These are phyloP conservation scores for Coemansia sp. DNA, from an alignment of 192 early-diverging fungal species.

Conservation along the genomic window DNA sequence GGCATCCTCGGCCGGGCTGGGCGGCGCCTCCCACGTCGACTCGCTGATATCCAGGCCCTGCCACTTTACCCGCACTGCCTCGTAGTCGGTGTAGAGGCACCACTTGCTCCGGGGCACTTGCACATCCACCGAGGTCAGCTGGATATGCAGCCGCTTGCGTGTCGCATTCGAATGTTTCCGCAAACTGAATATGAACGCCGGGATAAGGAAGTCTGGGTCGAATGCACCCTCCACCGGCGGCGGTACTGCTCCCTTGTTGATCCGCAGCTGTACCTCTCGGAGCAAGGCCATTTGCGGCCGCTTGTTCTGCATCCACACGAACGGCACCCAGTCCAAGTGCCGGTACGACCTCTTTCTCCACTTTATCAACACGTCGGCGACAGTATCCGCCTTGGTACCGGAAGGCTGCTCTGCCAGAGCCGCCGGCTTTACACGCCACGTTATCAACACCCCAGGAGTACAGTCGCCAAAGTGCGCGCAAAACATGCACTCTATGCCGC, in stretches of 20 bases:
- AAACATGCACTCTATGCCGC: constrained; percentile 12
- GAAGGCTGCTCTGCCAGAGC: not conserved
- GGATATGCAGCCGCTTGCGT: not conserved
- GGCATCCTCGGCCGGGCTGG: constrained; percentile 9
- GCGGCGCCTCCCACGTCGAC: constrained; percentile 34
- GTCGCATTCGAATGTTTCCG: no score
- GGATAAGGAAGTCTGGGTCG: not conserved
- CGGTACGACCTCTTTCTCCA: constrained; percentile 25
- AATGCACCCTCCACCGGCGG: constrained; percentile 3
- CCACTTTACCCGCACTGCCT: constrained; percentile 21
- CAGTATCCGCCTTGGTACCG: no score
- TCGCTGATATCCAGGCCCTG: constrained; percentile 7
- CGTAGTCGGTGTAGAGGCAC: constrained; percentile 3
- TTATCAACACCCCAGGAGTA: constrained; percentile 5
- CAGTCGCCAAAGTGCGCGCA: constrained; percentile 5
- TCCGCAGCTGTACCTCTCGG: not conserved
- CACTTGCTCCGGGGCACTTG: not conserved
- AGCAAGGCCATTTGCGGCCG: not conserved
- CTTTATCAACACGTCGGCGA: constrained; percentile 25
- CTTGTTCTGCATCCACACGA: constrained; percentile 12
- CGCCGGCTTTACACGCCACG: constrained; percentile 6
- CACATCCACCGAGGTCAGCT: not conserved
- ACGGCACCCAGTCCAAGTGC: constrained; percentile 35
- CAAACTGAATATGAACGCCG: constrained; percentile 6
- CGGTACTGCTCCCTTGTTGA: not conserved